Percentiles rank a stretch among this genome's conserved stretches.
These are phyloP conservation scores for Apiospora phragmitis DNA, from an alignment of 2,329 filamentous ascomycete genomes.

Conservation along the genomic window DNA sequence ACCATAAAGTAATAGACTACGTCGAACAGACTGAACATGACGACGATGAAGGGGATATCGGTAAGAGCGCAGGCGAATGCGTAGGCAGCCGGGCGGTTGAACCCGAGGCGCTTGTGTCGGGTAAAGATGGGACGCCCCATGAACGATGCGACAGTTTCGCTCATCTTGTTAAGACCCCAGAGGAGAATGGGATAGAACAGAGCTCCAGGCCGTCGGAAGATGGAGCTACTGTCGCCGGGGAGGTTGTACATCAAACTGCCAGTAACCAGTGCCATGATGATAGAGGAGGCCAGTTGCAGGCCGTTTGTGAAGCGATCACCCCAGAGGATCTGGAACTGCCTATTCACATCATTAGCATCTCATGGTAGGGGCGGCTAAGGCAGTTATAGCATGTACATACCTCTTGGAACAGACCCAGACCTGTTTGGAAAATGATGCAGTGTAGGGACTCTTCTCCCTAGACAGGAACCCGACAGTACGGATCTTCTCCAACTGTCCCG, in stretches of 20 bases:
- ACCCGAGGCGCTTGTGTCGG: slow-evolving; percentile 33
- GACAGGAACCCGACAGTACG: slow-evolving; percentile 17
- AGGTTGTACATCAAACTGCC: slow-evolving; percentile 68
- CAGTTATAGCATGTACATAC: too few species aligned
- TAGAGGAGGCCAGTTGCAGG: slow-evolving; percentile 56
- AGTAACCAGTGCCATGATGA: slow-evolving; percentile 65
- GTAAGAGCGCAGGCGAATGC: slow-evolving; percentile 41
- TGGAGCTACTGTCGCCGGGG: slow-evolving; percentile 51
- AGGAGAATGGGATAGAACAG: slow-evolving; percentile 40
- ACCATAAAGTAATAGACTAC: slow-evolving; percentile 36
- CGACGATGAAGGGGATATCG: slow-evolving; percentile 46
- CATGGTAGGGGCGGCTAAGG: too few species aligned
- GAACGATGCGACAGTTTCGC: slow-evolving; percentile 33
- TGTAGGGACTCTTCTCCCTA: slow-evolving; percentile 25
- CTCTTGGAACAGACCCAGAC: slow-evolving; percentile 39
- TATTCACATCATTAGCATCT: too few species aligned
- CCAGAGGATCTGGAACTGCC: slow-evolving; percentile 33
- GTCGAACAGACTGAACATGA: slow-evolving; percentile 54
- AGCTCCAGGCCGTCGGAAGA: slow-evolving; percentile 46
- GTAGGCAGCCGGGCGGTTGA: slow-evolving; percentile 34
- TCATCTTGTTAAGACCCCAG: slow-evolving; percentile 43
- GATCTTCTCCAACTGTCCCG: slow-evolving; percentile 25
- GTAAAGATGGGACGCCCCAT: slow-evolving; percentile 32
- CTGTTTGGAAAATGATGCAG: slow-evolving; percentile 26
- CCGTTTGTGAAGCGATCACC: slow-evolving; percentile 32